Percentiles rank a stretch among this genome's conserved stretches.
phyloP scores from a whole-genome alignment of 2,329 filamentous ascomycete species.

The Calonectria pteridis region DNA sequence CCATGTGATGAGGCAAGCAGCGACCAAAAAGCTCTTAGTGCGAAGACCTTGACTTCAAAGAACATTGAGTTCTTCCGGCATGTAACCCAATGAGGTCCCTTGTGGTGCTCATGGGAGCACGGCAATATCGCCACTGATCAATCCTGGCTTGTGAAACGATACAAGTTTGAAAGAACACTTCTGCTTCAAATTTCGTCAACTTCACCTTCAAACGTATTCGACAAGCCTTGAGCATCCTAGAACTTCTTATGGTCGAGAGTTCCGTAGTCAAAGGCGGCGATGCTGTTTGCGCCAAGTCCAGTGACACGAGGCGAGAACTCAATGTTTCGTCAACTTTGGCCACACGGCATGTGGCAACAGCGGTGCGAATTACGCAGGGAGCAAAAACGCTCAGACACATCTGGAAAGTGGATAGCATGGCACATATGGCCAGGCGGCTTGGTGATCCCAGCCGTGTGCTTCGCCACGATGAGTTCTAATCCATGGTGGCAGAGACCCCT shows the following conservation, averaged over 20 bases:
- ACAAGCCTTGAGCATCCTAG: neutral
- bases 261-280: neutral
- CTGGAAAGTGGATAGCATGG: constrained; percentile 13
- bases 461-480: constrained; percentile 23
- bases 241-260: neutral
- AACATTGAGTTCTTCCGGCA: neutral
- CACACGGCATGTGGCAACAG: neutral
- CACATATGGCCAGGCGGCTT: constrained; percentile 5
- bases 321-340: neutral
- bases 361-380: constrained; percentile 1
- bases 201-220: neutral
- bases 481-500: neutral
- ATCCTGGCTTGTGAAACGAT: neutral
- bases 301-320: neutral
- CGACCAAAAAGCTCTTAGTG: neutral
- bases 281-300: neutral
- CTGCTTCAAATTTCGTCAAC: neutral
- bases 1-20: constrained; percentile 1
- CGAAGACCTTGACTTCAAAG: neutral
- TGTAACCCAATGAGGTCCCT: neutral
- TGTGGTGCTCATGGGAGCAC: neutral
- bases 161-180: neutral
- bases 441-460: constrained; percentile 14
- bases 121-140: neutral
- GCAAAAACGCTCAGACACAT: neutral